Percentiles rank a stretch among this genome's conserved stretches.
Conservation (phyloP, 1,139 yeast species). For the Hemisphaericaspora xylanilytica region DNA sequence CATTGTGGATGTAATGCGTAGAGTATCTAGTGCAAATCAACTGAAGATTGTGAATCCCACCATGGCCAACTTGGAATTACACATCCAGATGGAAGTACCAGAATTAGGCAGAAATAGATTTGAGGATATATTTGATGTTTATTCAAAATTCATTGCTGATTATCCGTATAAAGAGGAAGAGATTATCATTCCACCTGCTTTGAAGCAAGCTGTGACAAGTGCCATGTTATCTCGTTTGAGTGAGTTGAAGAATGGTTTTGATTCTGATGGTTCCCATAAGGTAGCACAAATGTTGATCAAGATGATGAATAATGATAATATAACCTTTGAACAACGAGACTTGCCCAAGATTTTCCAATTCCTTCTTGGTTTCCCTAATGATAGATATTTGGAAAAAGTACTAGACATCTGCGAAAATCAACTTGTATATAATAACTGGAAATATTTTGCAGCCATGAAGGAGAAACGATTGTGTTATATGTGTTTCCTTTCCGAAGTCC, state of each 20-base stretch:
- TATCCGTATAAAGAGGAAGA: constrained; percentile 1
- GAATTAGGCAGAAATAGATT: neutral
- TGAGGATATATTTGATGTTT: neutral
- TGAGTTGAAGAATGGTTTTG: neutral
- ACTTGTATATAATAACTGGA: constrained; percentile 31
- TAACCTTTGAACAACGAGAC: neutral
- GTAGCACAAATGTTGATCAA: neutral
- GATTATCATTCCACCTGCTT: neutral
- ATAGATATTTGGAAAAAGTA: constrained; percentile 16
- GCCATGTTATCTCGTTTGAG: neutral
- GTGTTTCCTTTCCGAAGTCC: too few species aligned
- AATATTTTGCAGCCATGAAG: neutral
- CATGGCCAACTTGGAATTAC: too few species aligned
- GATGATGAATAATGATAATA: neutral
- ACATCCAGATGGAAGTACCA: neutral
- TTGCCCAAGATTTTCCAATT: constrained; percentile 14
- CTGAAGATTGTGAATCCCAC: too few species aligned
- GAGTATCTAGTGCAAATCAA: too few species aligned
- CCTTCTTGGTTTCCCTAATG: constrained; percentile 14
- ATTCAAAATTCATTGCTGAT: constrained; percentile 1
- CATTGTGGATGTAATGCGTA: too few species aligned
- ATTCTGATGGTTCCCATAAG: neutral
- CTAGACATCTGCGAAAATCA: constrained; percentile 28
- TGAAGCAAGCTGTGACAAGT: neutral
- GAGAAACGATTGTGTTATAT: constrained; percentile 12